phyloP scores from a whole-genome alignment of 2,329 filamentous ascomycete species.

The Colletotrichum coccodes region DNA sequence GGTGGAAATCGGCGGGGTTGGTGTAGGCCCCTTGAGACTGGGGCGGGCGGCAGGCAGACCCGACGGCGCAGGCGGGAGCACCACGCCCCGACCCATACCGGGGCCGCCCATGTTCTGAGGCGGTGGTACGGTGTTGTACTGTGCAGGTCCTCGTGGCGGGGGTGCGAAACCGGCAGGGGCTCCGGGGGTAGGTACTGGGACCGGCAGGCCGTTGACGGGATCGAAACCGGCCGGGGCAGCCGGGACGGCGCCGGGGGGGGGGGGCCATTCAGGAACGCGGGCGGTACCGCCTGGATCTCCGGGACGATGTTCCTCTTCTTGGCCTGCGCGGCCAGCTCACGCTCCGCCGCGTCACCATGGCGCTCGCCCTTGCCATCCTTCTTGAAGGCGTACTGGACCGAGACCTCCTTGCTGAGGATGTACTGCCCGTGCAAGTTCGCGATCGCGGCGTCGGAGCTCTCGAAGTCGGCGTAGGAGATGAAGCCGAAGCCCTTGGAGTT shows the following conservation, averaged over 20 bases:
- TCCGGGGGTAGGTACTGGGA: conserved; percentile 31
- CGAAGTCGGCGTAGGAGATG: conserved; percentile 92
- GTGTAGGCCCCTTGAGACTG: conserved; percentile 56
- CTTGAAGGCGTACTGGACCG: conserved; percentile 98
- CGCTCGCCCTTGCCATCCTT: conserved; percentile 98
- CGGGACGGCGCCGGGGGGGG: conserved; percentile 37
- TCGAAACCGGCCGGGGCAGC: conserved; percentile 46
- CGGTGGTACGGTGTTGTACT: conserved; percentile 41
- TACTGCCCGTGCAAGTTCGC: conserved; percentile 96
- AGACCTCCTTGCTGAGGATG: conserved; percentile 95
- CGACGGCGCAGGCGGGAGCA: conserved; percentile 58
- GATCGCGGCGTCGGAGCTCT: conserved; percentile 91
- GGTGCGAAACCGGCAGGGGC: conserved; percentile 50
- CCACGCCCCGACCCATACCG: conserved; percentile 39
- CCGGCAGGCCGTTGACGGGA: conserved; percentile 41
- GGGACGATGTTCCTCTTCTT: conserved; percentile 94
- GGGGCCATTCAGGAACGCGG: conserved; percentile 69
- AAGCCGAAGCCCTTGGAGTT: conserved; percentile 97
- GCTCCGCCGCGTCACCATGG: conserved; percentile 93
- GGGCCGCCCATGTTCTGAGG: conserved; percentile 23
- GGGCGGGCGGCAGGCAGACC: conserved; percentile 62
- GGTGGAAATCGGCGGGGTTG: conserved; percentile 60
- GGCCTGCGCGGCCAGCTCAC: conserved; percentile 89
- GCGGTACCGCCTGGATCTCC: conserved; percentile 79
- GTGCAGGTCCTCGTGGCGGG: conserved; percentile 45